A percentile compares a stretch with the other conserved stretches of the same genome.
Evolutionary conservation across 345 rosid genomes (phyloP).

Genomic region (Barbarea vulgaris): DNA sequence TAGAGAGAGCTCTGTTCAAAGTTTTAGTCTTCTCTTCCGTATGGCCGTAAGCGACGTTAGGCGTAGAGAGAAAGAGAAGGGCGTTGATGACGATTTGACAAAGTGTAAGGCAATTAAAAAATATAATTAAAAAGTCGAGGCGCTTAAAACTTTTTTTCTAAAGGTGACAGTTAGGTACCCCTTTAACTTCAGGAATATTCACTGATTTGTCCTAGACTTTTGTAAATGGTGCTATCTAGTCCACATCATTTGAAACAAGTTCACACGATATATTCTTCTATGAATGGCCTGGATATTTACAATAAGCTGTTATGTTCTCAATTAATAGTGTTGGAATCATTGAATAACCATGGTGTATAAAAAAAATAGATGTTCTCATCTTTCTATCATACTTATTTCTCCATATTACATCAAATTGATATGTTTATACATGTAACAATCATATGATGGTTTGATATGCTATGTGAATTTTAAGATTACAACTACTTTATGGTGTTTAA

Average conservation of each 20-base stretch:
- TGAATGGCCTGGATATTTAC: background rate
- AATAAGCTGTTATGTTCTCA: background rate
- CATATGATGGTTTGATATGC: background rate
- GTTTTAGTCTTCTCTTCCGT: constrained; percentile 5
- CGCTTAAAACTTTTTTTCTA: background rate
- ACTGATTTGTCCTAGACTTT: constrained; percentile 7
- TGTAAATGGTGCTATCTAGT: background rate
- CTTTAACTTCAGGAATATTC: constrained; percentile 14
- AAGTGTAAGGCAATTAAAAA: constrained; percentile 7
- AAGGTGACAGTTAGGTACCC: constrained; percentile 26
- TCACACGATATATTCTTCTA: constrained; percentile 25
- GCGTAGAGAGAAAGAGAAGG: constrained; percentile 18
- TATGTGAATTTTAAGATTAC: background rate
- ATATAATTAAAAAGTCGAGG: background rate
- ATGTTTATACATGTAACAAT: background rate
- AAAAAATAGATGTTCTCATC: background rate
- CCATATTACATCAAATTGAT: background rate
- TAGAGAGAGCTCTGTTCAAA: constrained; percentile 17
- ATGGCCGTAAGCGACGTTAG: constrained; percentile 38
- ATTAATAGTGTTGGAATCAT: background rate
- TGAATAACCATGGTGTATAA: background rate
- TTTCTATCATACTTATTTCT: too few relatives aligned
- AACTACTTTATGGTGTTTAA: background rate
- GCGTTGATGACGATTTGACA: constrained; percentile 36
- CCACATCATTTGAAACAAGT: constrained; percentile 16